Evolutionary conservation across 2,329 filamentous ascomycete species (phyloP).

Genomic region (Xylaria sp.): DNA sequence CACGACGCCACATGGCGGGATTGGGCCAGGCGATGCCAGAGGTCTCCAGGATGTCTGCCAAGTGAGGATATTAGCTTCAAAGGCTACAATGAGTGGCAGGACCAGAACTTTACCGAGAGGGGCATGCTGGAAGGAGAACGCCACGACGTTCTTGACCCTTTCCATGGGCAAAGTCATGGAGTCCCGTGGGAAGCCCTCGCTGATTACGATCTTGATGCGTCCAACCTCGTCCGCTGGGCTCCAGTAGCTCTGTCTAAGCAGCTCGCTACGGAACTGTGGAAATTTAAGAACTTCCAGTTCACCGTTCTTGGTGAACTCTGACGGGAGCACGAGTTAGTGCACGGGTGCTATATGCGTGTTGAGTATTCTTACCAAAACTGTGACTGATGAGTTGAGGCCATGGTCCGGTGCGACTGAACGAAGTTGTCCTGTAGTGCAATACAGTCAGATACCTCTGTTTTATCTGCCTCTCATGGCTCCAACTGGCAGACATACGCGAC

Average conservation of each 20-base stretch:
- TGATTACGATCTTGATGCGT: slow-evolving; percentile 70
- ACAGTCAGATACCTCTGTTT: slow-evolving; percentile 1
- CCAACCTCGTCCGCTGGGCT: slow-evolving; percentile 65
- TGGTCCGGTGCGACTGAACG: slow-evolving; percentile 45
- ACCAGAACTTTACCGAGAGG: slow-evolving; percentile 57
- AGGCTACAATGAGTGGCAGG: neutral
- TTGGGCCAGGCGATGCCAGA: slow-evolving; percentile 78
- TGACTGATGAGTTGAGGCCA: slow-evolving; percentile 49
- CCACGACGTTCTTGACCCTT: slow-evolving; percentile 64
- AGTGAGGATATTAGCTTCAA: slow-evolving; percentile 5
- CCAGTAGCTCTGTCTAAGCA: slow-evolving; percentile 67
- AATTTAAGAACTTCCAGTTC: slow-evolving; percentile 62
- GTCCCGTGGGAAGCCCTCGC: slow-evolving; percentile 62
- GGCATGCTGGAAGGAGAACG: slow-evolving; percentile 81
- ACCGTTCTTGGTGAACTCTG: slow-evolving; percentile 51
- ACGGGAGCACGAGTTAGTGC: slow-evolving; percentile 22
- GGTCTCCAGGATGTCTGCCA: slow-evolving; percentile 64
- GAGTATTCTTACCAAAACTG: slow-evolving; percentile 37
- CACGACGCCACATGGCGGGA: slow-evolving; percentile 58
- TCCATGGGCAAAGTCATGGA: slow-evolving; percentile 52
- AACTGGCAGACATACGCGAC: slow-evolving; percentile 47
- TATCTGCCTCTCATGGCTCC: neutral
- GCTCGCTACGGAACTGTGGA: slow-evolving; percentile 63
- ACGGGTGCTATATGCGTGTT: neutral
- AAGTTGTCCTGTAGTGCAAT: slow-evolving; percentile 43